These are phyloP conservation scores for Penicillium sp. DNA, from an alignment of 2,329 filamentous ascomycete genomes.

Conservation along the genomic window DNA sequence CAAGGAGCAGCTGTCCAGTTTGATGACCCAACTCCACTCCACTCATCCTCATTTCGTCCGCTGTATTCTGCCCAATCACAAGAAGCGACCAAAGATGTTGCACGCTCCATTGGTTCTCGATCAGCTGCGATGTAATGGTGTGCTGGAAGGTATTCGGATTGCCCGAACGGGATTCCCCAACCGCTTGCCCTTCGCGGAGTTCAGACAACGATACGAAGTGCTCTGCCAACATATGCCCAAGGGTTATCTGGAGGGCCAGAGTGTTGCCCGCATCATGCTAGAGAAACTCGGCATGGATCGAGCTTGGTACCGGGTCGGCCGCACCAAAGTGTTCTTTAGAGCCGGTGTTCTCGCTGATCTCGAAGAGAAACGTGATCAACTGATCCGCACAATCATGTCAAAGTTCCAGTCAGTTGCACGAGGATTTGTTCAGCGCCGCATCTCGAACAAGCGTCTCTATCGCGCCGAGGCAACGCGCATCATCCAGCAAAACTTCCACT, in stretches of 20 bases:
- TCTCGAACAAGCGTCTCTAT: slow-evolving; percentile 91
- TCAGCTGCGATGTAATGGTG: slow-evolving; percentile 97
- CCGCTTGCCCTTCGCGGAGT: slow-evolving; percentile 85
- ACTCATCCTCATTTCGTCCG: slow-evolving; percentile 98
- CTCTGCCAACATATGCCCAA: slow-evolving; percentile 86
- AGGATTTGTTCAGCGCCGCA: slow-evolving; percentile 83
- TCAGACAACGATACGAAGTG: slow-evolving; percentile 93
- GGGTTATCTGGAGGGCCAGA: slow-evolving; percentile 87
- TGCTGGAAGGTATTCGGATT: slow-evolving; percentile 97
- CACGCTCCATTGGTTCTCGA: slow-evolving; percentile 90
- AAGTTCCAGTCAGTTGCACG: slow-evolving; percentile 90
- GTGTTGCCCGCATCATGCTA: slow-evolving; percentile 80
- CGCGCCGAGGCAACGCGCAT: slow-evolving; percentile 92
- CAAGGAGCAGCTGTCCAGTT: slow-evolving; percentile 95
- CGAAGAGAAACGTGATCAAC: slow-evolving; percentile 88
- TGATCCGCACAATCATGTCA: slow-evolving; percentile 92
- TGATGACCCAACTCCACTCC: slow-evolving; percentile 92
- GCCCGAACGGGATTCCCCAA: slow-evolving; percentile 97
- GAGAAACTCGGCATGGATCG: slow-evolving; percentile 84
- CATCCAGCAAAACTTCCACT: slow-evolving; percentile 90
- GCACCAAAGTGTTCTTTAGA: slow-evolving; percentile 98
- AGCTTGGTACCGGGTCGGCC: slow-evolving; percentile 84
- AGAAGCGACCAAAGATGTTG: slow-evolving; percentile 92
- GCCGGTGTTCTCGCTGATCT: slow-evolving; percentile 94
- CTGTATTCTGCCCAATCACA: slow-evolving; percentile 97